Base-by-base conservation (phyloP, 768 basidiomycete genomes). In the Pholiota conissans region DNA sequence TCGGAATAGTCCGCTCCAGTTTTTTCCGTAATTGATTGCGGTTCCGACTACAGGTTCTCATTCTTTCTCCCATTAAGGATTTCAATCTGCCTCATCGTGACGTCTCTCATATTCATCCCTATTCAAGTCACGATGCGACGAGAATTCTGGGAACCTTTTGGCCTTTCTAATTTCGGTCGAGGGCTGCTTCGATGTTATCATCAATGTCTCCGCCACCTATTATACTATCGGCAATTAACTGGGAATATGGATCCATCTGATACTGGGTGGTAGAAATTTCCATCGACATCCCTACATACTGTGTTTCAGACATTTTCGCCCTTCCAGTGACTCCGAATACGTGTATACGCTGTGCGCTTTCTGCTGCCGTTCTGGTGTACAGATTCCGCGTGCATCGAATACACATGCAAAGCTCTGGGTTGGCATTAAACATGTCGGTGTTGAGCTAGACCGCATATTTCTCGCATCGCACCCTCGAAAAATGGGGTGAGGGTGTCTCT, bases 121-220 rank as follows among this genome's bases (percentile, higher is more conserved):
- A 18, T 52, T 7, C 35, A 32, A 14, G 22, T 22, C 32, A 16
- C 16, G 24, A 29, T 49, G 20, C 50, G 35, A 37, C 35, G 39
- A 24, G 16, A 11, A 26, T 22, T 39, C 50, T 20, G 24, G 11
- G 30, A 26, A 52, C 14, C 30, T 37, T 52, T 52, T 35, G 50
- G 50, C 50, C 35, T 32, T 24, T 26, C 30, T 37, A 27, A 52
- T 52, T 52, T 52, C 26, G 32, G 50, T 52, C 50, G 50, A 52
- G 50, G 50, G 14, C 18, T 22, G 11, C 32, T 50, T 50, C 20
- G 28, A 50, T 50, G 28, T 30, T 34, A 32, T 50, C 49, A 18
- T 2, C 48, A n/a, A 29, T 18, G 26, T 26, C 34, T 52, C 20
- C 20, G 22, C 49, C 49, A 34, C 10, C 30, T 32, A 49, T 49